Conservation (phyloP, 345 rosid genomes). For the Zanthoxylum bungeanum region DNA sequence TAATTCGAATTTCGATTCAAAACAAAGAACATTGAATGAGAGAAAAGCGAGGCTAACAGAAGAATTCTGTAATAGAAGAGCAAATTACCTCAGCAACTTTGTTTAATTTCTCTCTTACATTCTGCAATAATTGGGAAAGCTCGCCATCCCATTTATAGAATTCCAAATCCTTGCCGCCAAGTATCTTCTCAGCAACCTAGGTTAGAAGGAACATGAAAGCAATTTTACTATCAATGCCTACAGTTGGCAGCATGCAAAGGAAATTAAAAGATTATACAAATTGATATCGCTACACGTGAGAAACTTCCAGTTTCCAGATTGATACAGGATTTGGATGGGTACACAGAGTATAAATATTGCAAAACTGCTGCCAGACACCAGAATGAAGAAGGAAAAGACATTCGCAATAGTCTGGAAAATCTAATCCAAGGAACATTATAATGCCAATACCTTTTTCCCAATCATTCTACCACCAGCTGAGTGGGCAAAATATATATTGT, state of each 20-base stretch:
- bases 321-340: background rate
- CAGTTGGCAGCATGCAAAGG: background rate
- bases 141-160: slow-evolving; percentile 95
- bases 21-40: background rate
- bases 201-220: background rate
- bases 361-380: background rate
- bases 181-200: slow-evolving; percentile 73
- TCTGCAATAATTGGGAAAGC: slow-evolving; percentile 67
- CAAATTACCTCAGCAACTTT: slow-evolving; percentile 60
- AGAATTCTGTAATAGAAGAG: background rate
- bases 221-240: background rate
- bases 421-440: background rate
- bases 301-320: background rate
- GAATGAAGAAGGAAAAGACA: background rate
- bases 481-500: slow-evolving; percentile 89
- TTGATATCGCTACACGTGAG: background rate
- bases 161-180: slow-evolving; percentile 59
- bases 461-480: slow-evolving; percentile 98
- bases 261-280: background rate
- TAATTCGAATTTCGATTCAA: background rate
- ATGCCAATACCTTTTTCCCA: slow-evolving; percentile 69
- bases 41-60: background rate
- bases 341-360: background rate
- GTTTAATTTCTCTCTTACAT: slow-evolving; percentile 78
- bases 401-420: background rate